These are phyloP conservation scores for Eudorina sp. DNA, from an alignment of 139 green algal species.

Conservation along the genomic window DNA sequence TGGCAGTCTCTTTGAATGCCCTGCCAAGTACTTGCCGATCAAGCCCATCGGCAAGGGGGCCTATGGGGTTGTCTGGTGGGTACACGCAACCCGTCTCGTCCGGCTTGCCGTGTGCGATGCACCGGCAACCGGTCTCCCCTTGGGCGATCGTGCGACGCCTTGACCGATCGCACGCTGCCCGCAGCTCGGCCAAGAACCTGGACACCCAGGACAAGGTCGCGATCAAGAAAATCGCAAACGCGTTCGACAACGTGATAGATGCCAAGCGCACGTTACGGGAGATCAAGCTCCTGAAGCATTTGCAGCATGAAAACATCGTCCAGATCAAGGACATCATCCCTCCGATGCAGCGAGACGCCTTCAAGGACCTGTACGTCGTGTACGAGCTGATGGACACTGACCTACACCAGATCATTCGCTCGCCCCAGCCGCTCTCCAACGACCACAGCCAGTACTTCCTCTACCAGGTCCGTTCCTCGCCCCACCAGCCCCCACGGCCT, in stretches of 20 bases:
- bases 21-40: constrained; percentile 70
- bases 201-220: constrained; percentile 81
- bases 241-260: constrained; percentile 96
- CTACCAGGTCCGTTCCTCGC: constrained; percentile 83
- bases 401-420: constrained; percentile 99
- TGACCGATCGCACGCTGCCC: neutral
- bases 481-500: too few species aligned
- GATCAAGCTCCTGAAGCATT: constrained; percentile 92
- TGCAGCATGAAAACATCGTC: constrained; percentile 87
- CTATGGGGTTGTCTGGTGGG: constrained; percentile 97
- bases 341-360: constrained; percentile 51
- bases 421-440: constrained; percentile 91
- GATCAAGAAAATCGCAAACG: constrained; percentile 97
- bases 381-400: constrained; percentile 99
- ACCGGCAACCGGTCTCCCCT: neutral
- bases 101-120: neutral
- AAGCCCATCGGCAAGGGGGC: constrained; percentile 96
- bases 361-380: constrained; percentile 97
- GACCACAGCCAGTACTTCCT: constrained; percentile 98
- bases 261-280: constrained; percentile 95
- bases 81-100: constrained; percentile 29
- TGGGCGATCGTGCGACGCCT: neutral
- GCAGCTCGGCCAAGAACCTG: constrained; percentile 71
- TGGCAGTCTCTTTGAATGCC: constrained; percentile 75
- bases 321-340: constrained; percentile 80